Evolutionary conservation across 2,329 filamentous ascomycete species (phyloP).

Genomic region (Byssoonygena ceratinophila): DNA sequence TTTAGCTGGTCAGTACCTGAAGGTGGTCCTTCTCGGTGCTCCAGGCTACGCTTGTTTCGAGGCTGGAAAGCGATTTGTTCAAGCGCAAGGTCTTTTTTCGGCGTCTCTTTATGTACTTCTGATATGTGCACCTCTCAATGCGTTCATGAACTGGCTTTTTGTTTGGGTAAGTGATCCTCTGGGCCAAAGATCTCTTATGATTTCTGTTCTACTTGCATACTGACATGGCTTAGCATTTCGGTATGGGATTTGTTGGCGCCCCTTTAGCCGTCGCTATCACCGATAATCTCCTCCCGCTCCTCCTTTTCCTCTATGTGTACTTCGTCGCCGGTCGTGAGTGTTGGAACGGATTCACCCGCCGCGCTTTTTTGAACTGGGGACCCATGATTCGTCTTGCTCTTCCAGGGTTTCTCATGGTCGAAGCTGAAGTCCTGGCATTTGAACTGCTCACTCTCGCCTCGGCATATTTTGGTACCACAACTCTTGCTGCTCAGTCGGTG

Average conservation of each 20-base stretch:
- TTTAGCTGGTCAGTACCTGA: slow-evolving; percentile 63
- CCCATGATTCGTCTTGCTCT: slow-evolving; percentile 81
- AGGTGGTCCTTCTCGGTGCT: slow-evolving; percentile 57
- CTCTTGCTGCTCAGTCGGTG: slow-evolving; percentile 79
- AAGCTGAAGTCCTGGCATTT: slow-evolving; percentile 87
- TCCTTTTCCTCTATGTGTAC: slow-evolving; percentile 64
- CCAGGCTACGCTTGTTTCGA: slow-evolving; percentile 70
- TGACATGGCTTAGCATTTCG: slow-evolving; percentile 34
- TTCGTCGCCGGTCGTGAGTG: slow-evolving; percentile 63
- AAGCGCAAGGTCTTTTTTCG: slow-evolving; percentile 77
- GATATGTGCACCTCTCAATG: slow-evolving; percentile 72
- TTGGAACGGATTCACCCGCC: slow-evolving; percentile 67
- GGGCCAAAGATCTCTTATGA: background rate
- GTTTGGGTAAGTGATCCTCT: slow-evolving; percentile 51
- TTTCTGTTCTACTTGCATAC: background rate
- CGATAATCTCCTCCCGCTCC: slow-evolving; percentile 60
- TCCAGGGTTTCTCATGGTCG: slow-evolving; percentile 85
- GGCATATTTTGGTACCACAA: slow-evolving; percentile 65
- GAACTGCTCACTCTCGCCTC: slow-evolving; percentile 79
- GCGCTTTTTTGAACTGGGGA: slow-evolving; percentile 62
- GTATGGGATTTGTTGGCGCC: slow-evolving; percentile 64
- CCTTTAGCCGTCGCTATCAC: slow-evolving; percentile 67
- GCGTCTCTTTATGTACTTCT: slow-evolving; percentile 75
- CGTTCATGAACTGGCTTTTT: slow-evolving; percentile 67
- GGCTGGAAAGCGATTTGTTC: slow-evolving; percentile 71